Percentiles rank a stretch among this genome's conserved stretches.
Evolutionary conservation across 768 basidiomycete genomes (phyloP).

Genomic region (Boletus sp.): DNA sequence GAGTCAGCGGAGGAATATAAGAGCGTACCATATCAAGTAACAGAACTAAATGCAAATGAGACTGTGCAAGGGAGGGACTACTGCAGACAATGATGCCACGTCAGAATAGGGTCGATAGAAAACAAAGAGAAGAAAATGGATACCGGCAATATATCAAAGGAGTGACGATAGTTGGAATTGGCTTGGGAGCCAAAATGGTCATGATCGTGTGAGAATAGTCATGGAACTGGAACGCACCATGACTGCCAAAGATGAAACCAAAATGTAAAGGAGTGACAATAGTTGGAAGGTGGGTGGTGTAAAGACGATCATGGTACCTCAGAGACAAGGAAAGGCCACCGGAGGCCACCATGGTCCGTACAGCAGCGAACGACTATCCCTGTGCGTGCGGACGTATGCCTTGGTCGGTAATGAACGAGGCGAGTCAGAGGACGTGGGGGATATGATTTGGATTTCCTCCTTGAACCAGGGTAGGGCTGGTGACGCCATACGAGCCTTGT

Average conservation of each 20-base stretch:
- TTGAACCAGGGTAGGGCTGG: neutral
- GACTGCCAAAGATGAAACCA: neutral
- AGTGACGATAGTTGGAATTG: slow-evolving; percentile 14
- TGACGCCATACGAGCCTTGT: neutral
- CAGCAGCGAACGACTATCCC: neutral
- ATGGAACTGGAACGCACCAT: neutral
- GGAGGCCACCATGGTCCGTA: neutral
- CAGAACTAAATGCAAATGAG: neutral
- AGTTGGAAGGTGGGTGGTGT: slow-evolving; percentile 5
- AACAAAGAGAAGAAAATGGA: neutral
- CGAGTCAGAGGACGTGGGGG: neutral
- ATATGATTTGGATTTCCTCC: neutral
- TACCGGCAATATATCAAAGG: slow-evolving; percentile 10
- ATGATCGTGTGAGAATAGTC: neutral
- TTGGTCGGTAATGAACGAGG: slow-evolving; percentile 1
- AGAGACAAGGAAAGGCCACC: neutral
- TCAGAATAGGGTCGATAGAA: neutral
- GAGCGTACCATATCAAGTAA: slow-evolving; percentile 5
- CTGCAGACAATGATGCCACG: neutral
- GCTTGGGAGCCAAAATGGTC: neutral
- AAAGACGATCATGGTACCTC: neutral
- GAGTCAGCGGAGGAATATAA: neutral
- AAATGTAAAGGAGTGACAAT: slow-evolving; percentile 15
- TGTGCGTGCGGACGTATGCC: slow-evolving; percentile 1
- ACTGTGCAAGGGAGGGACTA: neutral